Evolutionary conservation across 2,329 filamentous ascomycete genomes (phyloP).

Genomic region (Ascochyta rabiei): DNA sequence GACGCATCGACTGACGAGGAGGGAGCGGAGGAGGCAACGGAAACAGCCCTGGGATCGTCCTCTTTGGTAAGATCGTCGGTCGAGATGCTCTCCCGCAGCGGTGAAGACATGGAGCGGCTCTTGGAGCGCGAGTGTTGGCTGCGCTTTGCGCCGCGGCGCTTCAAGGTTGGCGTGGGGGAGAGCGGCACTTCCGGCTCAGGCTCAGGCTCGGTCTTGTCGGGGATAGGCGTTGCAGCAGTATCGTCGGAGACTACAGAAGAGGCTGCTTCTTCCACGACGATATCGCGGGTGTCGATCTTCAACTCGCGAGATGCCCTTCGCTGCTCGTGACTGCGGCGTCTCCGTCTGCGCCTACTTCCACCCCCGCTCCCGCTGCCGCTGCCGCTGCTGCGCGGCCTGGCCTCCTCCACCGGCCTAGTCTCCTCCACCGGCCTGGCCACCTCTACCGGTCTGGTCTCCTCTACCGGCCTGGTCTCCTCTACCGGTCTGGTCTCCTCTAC

Average conservation of each 20-base stretch:
- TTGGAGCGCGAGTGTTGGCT: constrained; percentile 52
- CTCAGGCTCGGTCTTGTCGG: constrained; percentile 17
- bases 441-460: neutral
- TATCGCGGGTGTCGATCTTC: constrained; percentile 21
- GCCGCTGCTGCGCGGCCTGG: constrained; percentile 17
- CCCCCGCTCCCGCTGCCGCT: constrained; percentile 33
- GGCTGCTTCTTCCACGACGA: constrained; percentile 1
- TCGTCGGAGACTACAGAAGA: constrained; percentile 31
- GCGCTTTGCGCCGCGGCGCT: constrained; percentile 45
- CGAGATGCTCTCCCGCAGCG: constrained; percentile 33
- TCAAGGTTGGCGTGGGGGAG: constrained; percentile 43
- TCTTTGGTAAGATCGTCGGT: constrained; percentile 25
- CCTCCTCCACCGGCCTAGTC: neutral
- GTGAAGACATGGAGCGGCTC: constrained; percentile 41
- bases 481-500: neutral
- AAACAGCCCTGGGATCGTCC: constrained; percentile 29
- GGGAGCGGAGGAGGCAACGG: constrained; percentile 38
- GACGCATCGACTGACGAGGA: constrained; percentile 47
- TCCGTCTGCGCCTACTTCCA: constrained; percentile 35
- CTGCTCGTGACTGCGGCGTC: constrained; percentile 30
- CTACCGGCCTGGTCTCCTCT: neutral
- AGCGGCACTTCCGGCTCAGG: constrained; percentile 27
- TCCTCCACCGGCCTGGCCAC: neutral
- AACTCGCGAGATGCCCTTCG: constrained; percentile 22
- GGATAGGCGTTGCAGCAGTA: constrained; percentile 20